phyloP scores from a whole-genome alignment of 495 filamentous ascomycete genomes.

The Copromyces sp. region DNA sequence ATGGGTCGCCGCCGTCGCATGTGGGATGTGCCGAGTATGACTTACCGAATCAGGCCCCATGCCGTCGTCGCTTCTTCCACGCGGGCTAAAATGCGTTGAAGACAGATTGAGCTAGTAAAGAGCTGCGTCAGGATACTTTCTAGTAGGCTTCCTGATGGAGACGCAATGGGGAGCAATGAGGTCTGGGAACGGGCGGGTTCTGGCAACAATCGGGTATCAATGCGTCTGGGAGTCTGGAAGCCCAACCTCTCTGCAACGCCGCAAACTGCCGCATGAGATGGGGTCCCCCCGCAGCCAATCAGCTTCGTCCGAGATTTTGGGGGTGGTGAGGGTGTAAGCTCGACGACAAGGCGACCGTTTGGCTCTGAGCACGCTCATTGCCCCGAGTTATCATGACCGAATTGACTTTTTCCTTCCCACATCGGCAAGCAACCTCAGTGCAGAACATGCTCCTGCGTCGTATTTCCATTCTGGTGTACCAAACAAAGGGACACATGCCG shows the following conservation, averaged over 20 bases:
- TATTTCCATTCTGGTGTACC: background rate
- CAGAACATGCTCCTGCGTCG: background rate
- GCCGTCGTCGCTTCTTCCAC: background rate
- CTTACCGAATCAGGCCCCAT: conserved; percentile 9
- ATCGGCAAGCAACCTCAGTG: background rate
- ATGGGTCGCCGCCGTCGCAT: background rate
- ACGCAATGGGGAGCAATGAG: conserved; percentile 2
- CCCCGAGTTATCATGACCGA: background rate
- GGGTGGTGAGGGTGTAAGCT: background rate
- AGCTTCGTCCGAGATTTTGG: background rate
- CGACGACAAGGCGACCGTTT: conserved; percentile 3
- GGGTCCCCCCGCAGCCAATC: conserved; percentile 16
- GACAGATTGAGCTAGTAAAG: conserved; percentile 11
- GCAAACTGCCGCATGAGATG: conserved; percentile 3
- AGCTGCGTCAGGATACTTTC: conserved; percentile 1
- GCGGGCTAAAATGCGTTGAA: conserved; percentile 3
- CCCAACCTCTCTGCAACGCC: conserved; percentile 14
- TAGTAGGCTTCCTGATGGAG: background rate
- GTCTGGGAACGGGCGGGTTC: conserved; percentile 10
- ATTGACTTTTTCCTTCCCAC: background rate
- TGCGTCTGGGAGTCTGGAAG: conserved; percentile 14
- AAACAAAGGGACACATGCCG: background rate
- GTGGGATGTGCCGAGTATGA: background rate
- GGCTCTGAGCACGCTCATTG: conserved; percentile 1
- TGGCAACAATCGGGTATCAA: conserved; percentile 26